Evolutionary conservation across 2,329 filamentous ascomycete genomes (phyloP).

Genomic region (Aspergillus sp.): DNA sequence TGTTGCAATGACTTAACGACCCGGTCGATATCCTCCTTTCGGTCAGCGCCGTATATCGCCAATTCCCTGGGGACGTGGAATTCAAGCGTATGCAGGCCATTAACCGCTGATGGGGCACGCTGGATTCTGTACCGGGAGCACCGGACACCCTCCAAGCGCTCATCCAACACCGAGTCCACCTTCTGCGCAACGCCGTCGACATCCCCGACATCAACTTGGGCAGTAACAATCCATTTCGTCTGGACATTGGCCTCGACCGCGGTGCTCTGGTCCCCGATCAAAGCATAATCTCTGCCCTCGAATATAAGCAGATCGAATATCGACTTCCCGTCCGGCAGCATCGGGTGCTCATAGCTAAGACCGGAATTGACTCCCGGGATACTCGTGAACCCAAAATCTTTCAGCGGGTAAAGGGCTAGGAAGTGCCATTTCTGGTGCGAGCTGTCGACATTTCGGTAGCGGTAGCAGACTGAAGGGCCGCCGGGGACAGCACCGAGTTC

Average conservation of each 20-base stretch:
- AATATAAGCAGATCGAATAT: neutral
- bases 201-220: neutral
- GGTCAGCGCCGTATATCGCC: neutral
- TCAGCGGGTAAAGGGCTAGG: neutral
- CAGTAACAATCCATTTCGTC: neutral
- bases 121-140: neutral
- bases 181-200: neutral
- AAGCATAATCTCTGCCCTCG: neutral
- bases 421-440: neutral
- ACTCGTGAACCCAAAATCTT: neutral
- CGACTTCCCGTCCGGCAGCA: neutral
- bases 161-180: neutral
- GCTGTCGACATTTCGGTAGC: neutral
- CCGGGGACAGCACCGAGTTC: neutral
- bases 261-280: neutral
- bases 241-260: neutral
- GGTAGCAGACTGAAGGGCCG: neutral
- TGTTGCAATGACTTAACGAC: neutral
- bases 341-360: neutral
- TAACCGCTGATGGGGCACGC: neutral
- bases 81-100: neutral
- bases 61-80: neutral
- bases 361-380: neutral
- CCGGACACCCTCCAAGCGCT: neutral
- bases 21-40: neutral